Conservation (phyloP, 495 filamentous ascomycete species). For the Eremomyces bilateralis region DNA sequence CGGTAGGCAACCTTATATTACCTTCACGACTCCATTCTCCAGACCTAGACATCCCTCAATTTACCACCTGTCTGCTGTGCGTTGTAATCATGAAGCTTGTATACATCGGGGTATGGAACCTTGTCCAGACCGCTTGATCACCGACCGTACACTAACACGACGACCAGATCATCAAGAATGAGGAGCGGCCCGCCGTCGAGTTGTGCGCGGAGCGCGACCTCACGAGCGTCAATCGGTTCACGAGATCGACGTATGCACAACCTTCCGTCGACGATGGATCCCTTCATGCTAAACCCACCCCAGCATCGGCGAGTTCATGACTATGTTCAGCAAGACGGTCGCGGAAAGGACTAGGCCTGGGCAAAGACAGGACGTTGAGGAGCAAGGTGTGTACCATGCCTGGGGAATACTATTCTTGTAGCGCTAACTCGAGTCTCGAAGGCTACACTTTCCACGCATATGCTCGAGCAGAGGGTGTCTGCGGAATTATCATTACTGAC, state of each 20-base stretch:
- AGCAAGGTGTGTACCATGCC: constrained; percentile 36
- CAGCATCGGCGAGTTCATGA: constrained; percentile 44
- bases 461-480: constrained; percentile 66
- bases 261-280: not conserved
- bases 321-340: constrained; percentile 42
- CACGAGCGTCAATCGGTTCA: constrained; percentile 61
- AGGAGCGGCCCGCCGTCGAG: constrained; percentile 55
- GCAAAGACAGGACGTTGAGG: constrained; percentile 75
- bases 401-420: constrained; percentile 2
- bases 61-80: too few species aligned
- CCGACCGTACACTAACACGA: not conserved
- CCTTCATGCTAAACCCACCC: not conserved
- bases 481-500: constrained; percentile 73
- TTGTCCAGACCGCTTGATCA: constrained; percentile 3
- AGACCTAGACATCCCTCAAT: too few species aligned
- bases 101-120: constrained; percentile 61
- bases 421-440: not conserved
- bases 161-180: constrained; percentile 60
- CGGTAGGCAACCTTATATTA: too few species aligned
- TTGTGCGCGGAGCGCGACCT: constrained; percentile 64
- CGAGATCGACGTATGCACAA: constrained; percentile 35
- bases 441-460: constrained; percentile 78
- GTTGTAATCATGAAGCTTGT: constrained; percentile 94
- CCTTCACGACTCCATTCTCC: too few species aligned
- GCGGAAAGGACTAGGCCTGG: constrained; percentile 73